Percentiles rank a stretch among this genome's conserved stretches.
phyloP scores from a whole-genome alignment of 1,284 basidiomycete species.

The Ceratorhiza oryzae-sativae region DNA sequence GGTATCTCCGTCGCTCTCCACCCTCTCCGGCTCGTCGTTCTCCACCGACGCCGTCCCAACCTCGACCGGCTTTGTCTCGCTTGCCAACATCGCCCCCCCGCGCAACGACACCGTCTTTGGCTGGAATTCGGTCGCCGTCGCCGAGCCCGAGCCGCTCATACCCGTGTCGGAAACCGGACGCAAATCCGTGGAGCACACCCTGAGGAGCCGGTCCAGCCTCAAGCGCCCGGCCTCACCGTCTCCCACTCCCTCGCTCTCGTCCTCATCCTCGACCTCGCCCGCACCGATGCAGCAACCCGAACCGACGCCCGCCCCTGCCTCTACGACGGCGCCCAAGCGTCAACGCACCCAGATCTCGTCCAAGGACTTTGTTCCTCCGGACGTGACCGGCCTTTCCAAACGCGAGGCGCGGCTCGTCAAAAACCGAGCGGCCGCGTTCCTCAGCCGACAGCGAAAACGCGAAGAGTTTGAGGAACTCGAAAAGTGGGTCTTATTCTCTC shows the following conservation, averaged over 20 bases:
- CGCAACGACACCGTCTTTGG: slow-evolving; percentile 34
- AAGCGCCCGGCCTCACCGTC: slow-evolving; percentile 30
- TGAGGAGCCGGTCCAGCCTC: slow-evolving; percentile 22
- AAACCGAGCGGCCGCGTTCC: slow-evolving; percentile 89
- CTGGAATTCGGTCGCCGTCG: slow-evolving; percentile 18
- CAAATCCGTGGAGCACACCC: slow-evolving; percentile 12
- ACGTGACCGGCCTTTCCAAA: slow-evolving; percentile 86
- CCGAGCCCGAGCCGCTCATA: not conserved
- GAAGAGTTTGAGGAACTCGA: slow-evolving; percentile 93
- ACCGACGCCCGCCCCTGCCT: not conserved
- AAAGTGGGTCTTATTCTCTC: slow-evolving; percentile 62
- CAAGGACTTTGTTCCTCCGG: slow-evolving; percentile 86
- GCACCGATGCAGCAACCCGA: slow-evolving; percentile 25
- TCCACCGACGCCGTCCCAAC: not conserved
- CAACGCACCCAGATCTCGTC: slow-evolving; percentile 57
- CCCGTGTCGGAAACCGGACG: not conserved
- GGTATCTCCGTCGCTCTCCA: slow-evolving; percentile 11
- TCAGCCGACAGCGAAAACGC: slow-evolving; percentile 86
- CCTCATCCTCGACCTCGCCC: slow-evolving; percentile 20
- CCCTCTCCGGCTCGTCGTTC: slow-evolving; percentile 6
- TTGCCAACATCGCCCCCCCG: slow-evolving; percentile 19
- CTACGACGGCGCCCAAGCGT: slow-evolving; percentile 7
- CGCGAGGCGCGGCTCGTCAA: slow-evolving; percentile 90
- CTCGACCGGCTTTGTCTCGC: slow-evolving; percentile 11
- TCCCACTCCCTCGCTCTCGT: slow-evolving; percentile 33